phyloP scores from a whole-genome alignment of 331 rosid species.

The Phaseolus coccineus region DNA sequence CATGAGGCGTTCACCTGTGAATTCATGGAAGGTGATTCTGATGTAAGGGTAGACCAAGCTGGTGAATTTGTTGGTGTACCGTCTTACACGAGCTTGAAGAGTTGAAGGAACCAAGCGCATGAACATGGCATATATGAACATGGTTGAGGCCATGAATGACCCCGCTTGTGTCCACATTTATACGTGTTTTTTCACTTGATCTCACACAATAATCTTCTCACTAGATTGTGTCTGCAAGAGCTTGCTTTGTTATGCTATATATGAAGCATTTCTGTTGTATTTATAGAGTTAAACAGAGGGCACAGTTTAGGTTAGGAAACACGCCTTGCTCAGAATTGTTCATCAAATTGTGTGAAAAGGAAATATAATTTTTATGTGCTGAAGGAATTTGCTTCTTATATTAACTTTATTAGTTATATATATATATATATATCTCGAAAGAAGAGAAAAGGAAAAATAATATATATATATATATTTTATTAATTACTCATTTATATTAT shows the following conservation, averaged over 20 bases:
- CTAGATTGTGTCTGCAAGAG: not conserved
- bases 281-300: not conserved
- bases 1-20: constrained; percentile 48
- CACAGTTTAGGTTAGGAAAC: not conserved
- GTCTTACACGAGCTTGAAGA: constrained; percentile 6
- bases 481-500: too few species aligned
- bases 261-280: not conserved
- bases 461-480: too few species aligned
- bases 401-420: too few species aligned
- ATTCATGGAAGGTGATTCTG: constrained; percentile 57
- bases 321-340: too few species aligned
- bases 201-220: not conserved
- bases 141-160: constrained; percentile 41
- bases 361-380: too few species aligned
- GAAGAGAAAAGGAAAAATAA: too few species aligned
- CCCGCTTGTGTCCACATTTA: constrained; percentile 31
- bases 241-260: not conserved
- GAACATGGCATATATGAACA: constrained; percentile 49
- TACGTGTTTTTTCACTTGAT: not conserved
- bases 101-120: constrained; percentile 40
- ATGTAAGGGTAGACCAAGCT: constrained; percentile 49
- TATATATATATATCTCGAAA: too few species aligned
- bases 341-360: too few species aligned
- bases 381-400: too few species aligned
- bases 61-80: constrained; percentile 12